A percentile compares a stretch with the other conserved stretches of the same genome.
These are phyloP conservation scores for Cucurbitaria berberidis DNA, from an alignment of 2,329 filamentous ascomycete species.

Conservation along the genomic window DNA sequence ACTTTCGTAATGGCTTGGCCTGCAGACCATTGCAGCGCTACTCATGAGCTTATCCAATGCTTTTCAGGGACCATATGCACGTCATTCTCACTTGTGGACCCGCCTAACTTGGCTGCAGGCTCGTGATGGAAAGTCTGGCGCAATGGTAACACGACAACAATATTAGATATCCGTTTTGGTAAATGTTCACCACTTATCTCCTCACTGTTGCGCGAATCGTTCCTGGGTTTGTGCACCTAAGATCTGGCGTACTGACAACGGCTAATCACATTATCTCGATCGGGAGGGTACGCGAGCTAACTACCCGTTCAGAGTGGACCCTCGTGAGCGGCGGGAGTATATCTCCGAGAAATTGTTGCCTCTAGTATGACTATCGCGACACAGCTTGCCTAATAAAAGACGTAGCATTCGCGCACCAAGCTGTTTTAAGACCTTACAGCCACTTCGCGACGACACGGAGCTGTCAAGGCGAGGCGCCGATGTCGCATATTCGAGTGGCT, in stretches of 20 bases:
- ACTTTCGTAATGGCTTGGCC: constrained; percentile 8
- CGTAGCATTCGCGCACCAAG: background rate
- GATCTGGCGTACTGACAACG: constrained; percentile 1
- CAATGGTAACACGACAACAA: constrained; percentile 12
- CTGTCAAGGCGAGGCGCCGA: background rate
- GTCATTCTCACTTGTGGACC: constrained; percentile 14
- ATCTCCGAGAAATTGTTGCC: background rate
- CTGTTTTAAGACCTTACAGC: constrained; percentile 3
- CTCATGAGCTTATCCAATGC: constrained; percentile 11
- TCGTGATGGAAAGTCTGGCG: constrained; percentile 1
- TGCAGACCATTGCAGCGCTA: constrained; percentile 10
- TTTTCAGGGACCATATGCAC: constrained; percentile 18
- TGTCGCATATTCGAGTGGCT: background rate
- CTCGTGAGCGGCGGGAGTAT: constrained; percentile 1
- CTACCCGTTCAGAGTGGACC: constrained; percentile 7
- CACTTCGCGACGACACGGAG: constrained; percentile 1
- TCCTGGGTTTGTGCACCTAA: background rate
- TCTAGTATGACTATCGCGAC: background rate
- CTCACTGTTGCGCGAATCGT: background rate
- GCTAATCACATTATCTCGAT: constrained; percentile 5
- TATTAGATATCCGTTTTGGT: constrained; percentile 13
- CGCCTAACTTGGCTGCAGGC: constrained; percentile 4
- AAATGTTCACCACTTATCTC: constrained; percentile 4
- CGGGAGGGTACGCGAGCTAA: background rate
- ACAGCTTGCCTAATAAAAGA: background rate